phyloP scores from a whole-genome alignment of 2,329 filamentous ascomycete genomes.

The Scedosporium dehoogii region DNA sequence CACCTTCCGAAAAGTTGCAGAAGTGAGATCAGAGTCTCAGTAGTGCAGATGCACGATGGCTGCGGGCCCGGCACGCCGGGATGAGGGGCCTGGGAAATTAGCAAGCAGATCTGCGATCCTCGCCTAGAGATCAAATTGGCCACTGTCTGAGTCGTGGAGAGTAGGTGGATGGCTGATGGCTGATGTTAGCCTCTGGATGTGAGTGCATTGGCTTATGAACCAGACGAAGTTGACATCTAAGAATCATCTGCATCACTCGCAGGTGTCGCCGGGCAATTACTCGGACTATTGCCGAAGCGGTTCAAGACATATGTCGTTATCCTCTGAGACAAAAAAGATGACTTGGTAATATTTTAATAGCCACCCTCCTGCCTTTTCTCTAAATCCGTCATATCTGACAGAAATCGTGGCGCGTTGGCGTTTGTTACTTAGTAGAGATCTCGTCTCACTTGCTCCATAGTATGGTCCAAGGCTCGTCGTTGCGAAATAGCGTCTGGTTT shows the following conservation, averaged over 20 bases:
- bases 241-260: not conserved
- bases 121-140: not conserved
- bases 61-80: not conserved
- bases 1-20: not conserved
- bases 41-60: not conserved
- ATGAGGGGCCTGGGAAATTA: not conserved
- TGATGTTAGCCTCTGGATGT: not conserved
- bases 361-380: not conserved
- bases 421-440: not conserved
- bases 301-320: not conserved
- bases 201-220: too few relatives aligned
- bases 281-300: not conserved
- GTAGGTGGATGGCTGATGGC: not conserved
- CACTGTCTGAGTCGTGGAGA: not conserved
- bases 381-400: not conserved
- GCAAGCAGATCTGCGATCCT: not conserved
- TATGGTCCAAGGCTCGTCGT: too few relatives aligned
- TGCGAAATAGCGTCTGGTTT: too few relatives aligned
- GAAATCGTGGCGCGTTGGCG: not conserved
- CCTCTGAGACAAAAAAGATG: not conserved
- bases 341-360: too few relatives aligned
- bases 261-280: not conserved
- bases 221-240: not conserved
- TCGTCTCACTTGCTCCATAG: not conserved
- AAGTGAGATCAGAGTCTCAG: not conserved